A percentile compares a stretch with the other conserved stretches of the same genome.
These are phyloP conservation scores for Dendrobium officinale DNA, from an alignment of 106 monocot genomes.

Conservation along the genomic window DNA sequence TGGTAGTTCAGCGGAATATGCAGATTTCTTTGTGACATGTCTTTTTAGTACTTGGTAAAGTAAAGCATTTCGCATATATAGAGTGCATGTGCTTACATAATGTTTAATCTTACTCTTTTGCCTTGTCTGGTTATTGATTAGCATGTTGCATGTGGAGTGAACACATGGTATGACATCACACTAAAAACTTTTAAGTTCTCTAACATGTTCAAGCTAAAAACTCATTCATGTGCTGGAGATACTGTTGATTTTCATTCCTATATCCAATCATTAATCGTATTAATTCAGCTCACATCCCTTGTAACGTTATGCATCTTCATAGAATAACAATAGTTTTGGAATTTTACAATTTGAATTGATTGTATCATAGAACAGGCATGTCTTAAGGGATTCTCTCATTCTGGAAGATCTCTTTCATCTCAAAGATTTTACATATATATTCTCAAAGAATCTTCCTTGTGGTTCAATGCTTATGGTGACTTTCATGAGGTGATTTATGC, in stretches of 20 bases:
- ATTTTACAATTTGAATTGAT: not conserved
- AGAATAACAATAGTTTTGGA: not conserved
- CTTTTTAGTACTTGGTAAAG: too few relatives aligned
- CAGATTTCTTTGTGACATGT: too few relatives aligned
- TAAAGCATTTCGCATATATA: too few relatives aligned
- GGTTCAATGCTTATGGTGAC: not conserved
- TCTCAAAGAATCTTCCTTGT: not conserved
- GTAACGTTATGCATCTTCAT: conserved; percentile 4
- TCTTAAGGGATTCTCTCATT: not conserved
- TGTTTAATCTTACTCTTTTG: too few relatives aligned
- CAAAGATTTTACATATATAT: not conserved
- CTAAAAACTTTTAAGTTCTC: not conserved
- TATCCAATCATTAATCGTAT: not conserved
- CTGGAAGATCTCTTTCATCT: not conserved
- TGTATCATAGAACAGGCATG: not conserved
- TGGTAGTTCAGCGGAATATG: too few relatives aligned
- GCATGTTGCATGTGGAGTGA: not conserved
- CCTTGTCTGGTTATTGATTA: too few relatives aligned
- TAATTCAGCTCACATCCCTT: not conserved
- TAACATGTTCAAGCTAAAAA: not conserved
- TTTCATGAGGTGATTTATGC: not conserved
- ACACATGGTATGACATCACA: not conserved
- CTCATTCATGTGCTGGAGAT: not conserved
- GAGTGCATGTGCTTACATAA: too few relatives aligned
- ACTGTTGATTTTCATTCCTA: not conserved